Evolutionary conservation across 257 asterid species (phyloP).

Genomic region (Eucommia ulmoides): DNA sequence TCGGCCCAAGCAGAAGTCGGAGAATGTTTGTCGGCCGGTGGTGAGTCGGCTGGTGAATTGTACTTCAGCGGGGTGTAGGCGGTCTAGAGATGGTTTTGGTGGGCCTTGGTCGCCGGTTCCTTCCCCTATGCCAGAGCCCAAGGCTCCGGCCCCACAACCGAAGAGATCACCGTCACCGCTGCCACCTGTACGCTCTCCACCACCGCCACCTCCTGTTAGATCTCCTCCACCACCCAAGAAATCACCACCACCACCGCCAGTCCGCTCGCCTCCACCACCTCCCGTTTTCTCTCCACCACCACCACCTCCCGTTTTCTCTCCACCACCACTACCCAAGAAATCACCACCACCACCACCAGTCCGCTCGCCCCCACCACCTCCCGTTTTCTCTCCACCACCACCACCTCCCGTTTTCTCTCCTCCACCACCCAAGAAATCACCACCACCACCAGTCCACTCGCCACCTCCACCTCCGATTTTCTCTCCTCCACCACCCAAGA

Average conservation of each 20-base stretch:
- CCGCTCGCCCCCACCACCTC: constrained; percentile 9
- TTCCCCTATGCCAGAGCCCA: neutral
- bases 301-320: constrained; percentile 5
- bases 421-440: constrained; percentile 4
- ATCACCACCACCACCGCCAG: neutral
- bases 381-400: constrained; percentile 2
- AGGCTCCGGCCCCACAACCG: neutral
- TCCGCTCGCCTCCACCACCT: too few species aligned
- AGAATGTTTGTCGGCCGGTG: constrained; percentile 21
- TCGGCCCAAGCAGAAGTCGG: constrained; percentile 26
- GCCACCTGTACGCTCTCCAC: neutral
- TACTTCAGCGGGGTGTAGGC: neutral
- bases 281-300: constrained; percentile 4
- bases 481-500: constrained; percentile 8
- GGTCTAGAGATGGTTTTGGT: too few species aligned
- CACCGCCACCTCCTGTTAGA: neutral
- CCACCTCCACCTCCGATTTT: constrained; percentile 9
- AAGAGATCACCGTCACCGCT: neutral
- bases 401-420: neutral
- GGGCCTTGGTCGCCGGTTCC: neutral
- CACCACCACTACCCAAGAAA: constrained; percentile 9
- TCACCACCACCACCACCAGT: constrained; percentile 6
- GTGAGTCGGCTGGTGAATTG: constrained; percentile 42
- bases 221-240: neutral
- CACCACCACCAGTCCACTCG: constrained; percentile 3